phyloP scores from a whole-genome alignment of 208 protist species.

The Histomonas meleagridis region DNA sequence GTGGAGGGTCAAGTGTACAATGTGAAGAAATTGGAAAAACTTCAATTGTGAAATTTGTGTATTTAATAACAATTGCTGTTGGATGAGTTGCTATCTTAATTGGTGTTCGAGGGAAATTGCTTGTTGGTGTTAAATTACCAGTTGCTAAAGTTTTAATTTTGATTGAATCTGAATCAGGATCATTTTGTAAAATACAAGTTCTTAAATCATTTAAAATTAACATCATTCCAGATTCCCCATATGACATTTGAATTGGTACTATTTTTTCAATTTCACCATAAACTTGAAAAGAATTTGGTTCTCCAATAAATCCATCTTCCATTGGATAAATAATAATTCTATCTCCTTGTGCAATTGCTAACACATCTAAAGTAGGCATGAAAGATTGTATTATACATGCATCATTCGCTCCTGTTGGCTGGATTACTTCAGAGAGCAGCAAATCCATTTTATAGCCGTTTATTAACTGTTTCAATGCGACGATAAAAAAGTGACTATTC shows the following conservation, averaged over 20 bases:
- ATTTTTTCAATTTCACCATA: not conserved
- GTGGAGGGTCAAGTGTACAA: not conserved
- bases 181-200: not conserved
- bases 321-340: not conserved
- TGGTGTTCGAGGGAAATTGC: not conserved
- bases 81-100: not conserved
- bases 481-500: too few species aligned
- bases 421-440: too few species aligned
- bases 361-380: too few species aligned
- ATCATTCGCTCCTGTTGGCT: too few species aligned
- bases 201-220: not conserved
- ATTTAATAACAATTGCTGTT: not conserved
- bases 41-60: not conserved
- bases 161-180: not conserved
- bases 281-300: not conserved
- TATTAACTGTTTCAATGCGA: too few species aligned
- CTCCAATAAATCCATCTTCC: not conserved
- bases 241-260: not conserved
- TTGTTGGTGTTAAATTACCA: not conserved
- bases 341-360: not conserved
- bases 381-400: too few species aligned
- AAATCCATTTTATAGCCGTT: too few species aligned
- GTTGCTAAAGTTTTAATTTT: not conserved
- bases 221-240: not conserved
- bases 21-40: constrained; percentile 3